phyloP scores from a whole-genome alignment of 1,284 basidiomycete species.

The Volvariella volvacea region DNA sequence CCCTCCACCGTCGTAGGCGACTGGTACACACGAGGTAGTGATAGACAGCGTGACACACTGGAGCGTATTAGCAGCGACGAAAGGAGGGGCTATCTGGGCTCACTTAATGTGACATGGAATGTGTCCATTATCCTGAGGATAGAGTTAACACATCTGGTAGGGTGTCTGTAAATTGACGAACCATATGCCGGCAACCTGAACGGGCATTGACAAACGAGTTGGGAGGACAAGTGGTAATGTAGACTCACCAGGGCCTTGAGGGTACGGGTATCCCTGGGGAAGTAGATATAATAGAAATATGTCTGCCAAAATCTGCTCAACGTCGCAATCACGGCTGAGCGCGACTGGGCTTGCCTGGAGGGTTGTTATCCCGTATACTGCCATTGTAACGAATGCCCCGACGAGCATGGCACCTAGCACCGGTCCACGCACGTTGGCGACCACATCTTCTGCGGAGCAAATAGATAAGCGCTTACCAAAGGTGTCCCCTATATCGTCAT shows the following conservation, averaged over 20 bases:
- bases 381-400: slow-evolving; percentile 26
- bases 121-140: slow-evolving; percentile 32
- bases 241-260: slow-evolving; percentile 27
- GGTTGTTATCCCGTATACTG: slow-evolving; percentile 33
- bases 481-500: slow-evolving; percentile 17
- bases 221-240: not conserved
- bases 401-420: slow-evolving; percentile 24
- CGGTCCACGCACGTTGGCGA: not conserved
- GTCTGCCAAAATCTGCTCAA: slow-evolving; percentile 17
- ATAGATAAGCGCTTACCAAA: slow-evolving; percentile 20
- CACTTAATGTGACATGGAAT: slow-evolving; percentile 32
- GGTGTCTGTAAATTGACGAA: too few relatives aligned
- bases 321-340: not conserved
- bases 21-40: slow-evolving; percentile 28
- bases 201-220: not conserved
- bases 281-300: slow-evolving; percentile 34
- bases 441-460: not conserved
- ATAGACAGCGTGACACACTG: slow-evolving; percentile 36
- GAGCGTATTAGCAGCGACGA: not conserved
- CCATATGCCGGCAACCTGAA: slow-evolving; percentile 20
- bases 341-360: slow-evolving; percentile 23
- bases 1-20: not conserved
- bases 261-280: slow-evolving; percentile 24
- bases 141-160: too few relatives aligned
- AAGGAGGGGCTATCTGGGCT: slow-evolving; percentile 10